Conservation (phyloP, 306 rosid genomes). For the Fragaria nilgerrensis region DNA sequence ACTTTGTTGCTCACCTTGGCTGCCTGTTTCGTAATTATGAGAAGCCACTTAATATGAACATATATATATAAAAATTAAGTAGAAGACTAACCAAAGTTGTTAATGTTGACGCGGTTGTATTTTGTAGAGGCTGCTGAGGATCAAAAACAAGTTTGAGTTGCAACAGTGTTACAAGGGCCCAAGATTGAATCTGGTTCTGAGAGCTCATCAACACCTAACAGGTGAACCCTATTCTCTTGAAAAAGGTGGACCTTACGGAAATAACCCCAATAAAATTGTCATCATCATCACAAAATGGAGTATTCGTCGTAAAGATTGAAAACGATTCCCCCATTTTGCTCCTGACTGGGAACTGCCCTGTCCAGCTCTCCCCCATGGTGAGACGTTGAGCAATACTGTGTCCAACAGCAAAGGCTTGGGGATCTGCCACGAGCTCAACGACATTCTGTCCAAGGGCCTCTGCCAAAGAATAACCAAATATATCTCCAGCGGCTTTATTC, state of each 20-base stretch:
- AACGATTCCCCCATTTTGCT: slow-evolving; percentile 67
- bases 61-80: neutral
- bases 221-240: slow-evolving; percentile 49
- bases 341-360: slow-evolving; percentile 79
- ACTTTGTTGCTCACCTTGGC: slow-evolving; percentile 88
- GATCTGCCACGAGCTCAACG: slow-evolving; percentile 60
- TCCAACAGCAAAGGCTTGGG: slow-evolving; percentile 47
- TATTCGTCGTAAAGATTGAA: slow-evolving; percentile 47
- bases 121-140: slow-evolving; percentile 80
- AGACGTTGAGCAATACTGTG: slow-evolving; percentile 32
- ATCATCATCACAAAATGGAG: slow-evolving; percentile 81
- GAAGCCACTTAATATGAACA: slow-evolving; percentile 25
- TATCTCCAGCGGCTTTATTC: slow-evolving; percentile 81
- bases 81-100: slow-evolving; percentile 75
- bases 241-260: slow-evolving; percentile 64
- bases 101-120: slow-evolving; percentile 67
- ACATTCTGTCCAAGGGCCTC: slow-evolving; percentile 77
- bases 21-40: slow-evolving; percentile 60
- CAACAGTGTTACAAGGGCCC: slow-evolving; percentile 37
- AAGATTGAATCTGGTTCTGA: neutral
- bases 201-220: neutral
- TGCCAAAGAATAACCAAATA: slow-evolving; percentile 74
- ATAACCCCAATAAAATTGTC: slow-evolving; percentile 65
- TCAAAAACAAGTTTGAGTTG: slow-evolving; percentile 72
- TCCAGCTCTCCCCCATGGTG: slow-evolving; percentile 74